Evolutionary conservation across 164 flowering plant genomes (phyloP), one percentile per base, ranked within the genome.

Genomic region (Chimonanthus praecox): DNA sequence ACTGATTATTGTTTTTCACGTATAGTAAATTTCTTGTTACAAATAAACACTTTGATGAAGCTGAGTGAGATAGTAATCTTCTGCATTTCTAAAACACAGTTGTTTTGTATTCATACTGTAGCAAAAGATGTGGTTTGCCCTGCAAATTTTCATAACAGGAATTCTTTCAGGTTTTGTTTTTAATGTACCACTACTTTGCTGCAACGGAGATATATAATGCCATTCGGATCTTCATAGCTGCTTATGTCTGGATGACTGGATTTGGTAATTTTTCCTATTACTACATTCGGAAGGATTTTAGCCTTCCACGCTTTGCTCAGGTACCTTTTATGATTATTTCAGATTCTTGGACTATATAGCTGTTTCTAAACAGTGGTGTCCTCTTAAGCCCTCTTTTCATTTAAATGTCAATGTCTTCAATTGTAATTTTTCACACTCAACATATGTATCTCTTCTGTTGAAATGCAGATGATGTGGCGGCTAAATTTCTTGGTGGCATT

Each of bases 221-320:
- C 50, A 93, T 95, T 71, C 96, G 99, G 67, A 78, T 95, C 64
- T 95, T 95, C 75, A 95, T 95, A 83, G 98, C 99, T 71, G 98
- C 98, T 72, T 95, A 93, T 85, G 99, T 95, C 64, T 95, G 98
- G 99, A 92, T 95, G 99, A 95, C 98, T 76, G 99, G 99, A 73
- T 95, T 93, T 83, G 98, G 99, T 44, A 95, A 95, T 85, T 95
- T 95, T 77, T 95, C 98, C 45, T 95, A 95, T 76, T 95, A 95
- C 80, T 95, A 93, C 79, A 87, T 95, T 70, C 84, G 94, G 64
- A 93, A 95, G 77, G 99, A 95, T 85, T 93, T 93, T 76, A 88
- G 98, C 78, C 74, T 92, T 67, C 90, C 90, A 74, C 93, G 98
- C 51, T 94, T 93, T 84, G 86, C 93, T 77, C 99, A 94, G 99